Evolutionary conservation across 495 filamentous ascomycete genomes (phyloP).

Genomic region (Aspergillus saccharolyticus): DNA sequence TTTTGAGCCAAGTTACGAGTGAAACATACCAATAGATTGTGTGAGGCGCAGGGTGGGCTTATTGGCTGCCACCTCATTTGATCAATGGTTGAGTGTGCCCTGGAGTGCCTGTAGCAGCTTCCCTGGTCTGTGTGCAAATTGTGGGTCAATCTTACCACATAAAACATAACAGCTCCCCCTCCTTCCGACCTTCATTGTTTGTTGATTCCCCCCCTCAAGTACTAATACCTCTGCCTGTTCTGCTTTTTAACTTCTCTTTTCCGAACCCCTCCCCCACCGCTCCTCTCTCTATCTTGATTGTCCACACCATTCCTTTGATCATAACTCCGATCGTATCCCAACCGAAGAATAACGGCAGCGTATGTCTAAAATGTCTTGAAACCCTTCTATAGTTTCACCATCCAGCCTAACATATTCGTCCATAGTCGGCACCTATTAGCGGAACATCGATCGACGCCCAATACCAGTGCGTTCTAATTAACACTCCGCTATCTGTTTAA

Average conservation of each 20-base stretch:
- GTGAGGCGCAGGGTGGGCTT: conserved; percentile 22
- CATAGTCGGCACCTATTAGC: not conserved
- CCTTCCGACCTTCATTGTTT: conserved; percentile 17
- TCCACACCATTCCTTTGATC: not conserved
- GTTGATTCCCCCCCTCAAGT: conserved; percentile 17
- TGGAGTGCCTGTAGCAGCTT: conserved; percentile 23
- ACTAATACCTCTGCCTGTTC: conserved; percentile 1
- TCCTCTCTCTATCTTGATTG: not conserved
- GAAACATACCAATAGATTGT: conserved; percentile 24
- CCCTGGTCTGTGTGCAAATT: conserved; percentile 18
- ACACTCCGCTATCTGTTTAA: not conserved
- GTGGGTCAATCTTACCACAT: conserved; percentile 26
- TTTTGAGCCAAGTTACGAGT: conserved; percentile 13
- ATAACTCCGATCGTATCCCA: not conserved
- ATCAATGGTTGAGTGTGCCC: conserved; percentile 13
- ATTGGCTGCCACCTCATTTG: conserved; percentile 20
- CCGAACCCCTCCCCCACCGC: conserved; percentile 7
- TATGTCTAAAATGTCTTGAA: not conserved
- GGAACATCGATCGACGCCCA: not conserved
- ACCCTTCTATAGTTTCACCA: not conserved
- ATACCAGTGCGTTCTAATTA: not conserved
- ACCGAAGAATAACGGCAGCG: not conserved
- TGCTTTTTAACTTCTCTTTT: conserved; percentile 12
- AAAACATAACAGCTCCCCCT: conserved; percentile 29
- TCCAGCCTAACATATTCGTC: not conserved